A percentile compares a stretch with the other conserved stretches of the same genome.
phyloP scores from a whole-genome alignment of 768 basidiomycete species.

The Rhizopogon salebrosus region DNA sequence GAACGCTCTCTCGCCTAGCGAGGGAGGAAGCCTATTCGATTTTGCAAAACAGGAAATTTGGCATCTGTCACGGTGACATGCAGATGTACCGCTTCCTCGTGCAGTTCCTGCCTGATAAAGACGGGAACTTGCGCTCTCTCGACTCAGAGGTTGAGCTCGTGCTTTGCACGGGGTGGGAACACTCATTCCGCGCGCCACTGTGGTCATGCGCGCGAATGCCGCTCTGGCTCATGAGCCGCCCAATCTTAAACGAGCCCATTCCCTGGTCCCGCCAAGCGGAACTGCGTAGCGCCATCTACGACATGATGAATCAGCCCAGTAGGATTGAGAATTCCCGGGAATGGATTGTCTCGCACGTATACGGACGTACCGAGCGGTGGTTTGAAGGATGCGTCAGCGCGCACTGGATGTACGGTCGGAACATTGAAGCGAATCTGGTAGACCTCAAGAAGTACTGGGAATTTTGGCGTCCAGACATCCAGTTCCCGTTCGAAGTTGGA shows the following conservation, averaged over 20 bases:
- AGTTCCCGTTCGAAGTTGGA: constrained; percentile 14
- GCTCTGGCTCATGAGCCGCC: constrained; percentile 17
- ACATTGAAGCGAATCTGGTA: constrained; percentile 18
- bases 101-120: constrained; percentile 9
- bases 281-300: constrained; percentile 17
- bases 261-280: constrained; percentile 19
- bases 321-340: constrained; percentile 10
- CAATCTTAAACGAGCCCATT: constrained; percentile 15
- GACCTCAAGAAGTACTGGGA: constrained; percentile 21
- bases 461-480: constrained; percentile 17
- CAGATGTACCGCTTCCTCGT: constrained; percentile 26
- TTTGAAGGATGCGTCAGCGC: constrained; percentile 23
- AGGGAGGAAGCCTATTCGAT: constrained; percentile 18
- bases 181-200: constrained; percentile 24
- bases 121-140: constrained; percentile 7
- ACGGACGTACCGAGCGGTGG: constrained; percentile 26
- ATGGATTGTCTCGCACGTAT: constrained; percentile 25
- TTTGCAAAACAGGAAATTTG: constrained; percentile 19
- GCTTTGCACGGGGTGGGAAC: constrained; percentile 26
- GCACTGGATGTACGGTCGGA: constrained; percentile 22
- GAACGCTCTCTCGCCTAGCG: constrained; percentile 18
- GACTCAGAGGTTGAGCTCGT: constrained; percentile 11
- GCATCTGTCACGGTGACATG: constrained; percentile 26
- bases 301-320: constrained; percentile 14
- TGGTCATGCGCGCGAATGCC: constrained; percentile 30